phyloP scores from a whole-genome alignment of 2,329 filamentous ascomycete genomes.

The Amylocarpus encephaloides region DNA sequence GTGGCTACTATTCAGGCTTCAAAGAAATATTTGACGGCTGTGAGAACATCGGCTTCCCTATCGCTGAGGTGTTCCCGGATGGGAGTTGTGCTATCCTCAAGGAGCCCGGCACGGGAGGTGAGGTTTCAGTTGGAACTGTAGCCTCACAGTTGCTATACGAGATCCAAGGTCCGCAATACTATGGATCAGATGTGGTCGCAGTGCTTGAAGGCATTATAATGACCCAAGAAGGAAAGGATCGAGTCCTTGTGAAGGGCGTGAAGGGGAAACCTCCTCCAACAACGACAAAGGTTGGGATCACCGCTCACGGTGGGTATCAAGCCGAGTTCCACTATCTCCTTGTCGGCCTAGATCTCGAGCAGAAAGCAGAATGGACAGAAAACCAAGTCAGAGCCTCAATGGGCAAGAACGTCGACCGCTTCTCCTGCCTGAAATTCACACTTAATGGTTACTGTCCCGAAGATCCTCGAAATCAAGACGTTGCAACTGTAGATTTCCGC shows the following conservation, averaged over 20 bases:
- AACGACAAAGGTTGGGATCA: conserved; percentile 39
- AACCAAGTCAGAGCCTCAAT: conserved; percentile 35
- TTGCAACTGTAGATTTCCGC: conserved; percentile 43
- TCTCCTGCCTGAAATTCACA: conserved; percentile 33
- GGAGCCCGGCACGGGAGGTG: conserved; percentile 36
- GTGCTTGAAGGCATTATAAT: conserved; percentile 40
- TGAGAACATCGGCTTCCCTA: conserved; percentile 40
- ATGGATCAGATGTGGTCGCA: conserved; percentile 31
- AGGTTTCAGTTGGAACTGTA: conserved; percentile 44
- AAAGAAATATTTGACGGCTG: conserved; percentile 29
- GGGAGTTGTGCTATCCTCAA: conserved; percentile 41
- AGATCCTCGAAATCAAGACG: conserved; percentile 39
- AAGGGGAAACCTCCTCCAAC: conserved; percentile 32
- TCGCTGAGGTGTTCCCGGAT: conserved; percentile 38
- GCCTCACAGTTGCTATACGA: conserved; percentile 38
- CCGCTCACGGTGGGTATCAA: conserved; percentile 39
- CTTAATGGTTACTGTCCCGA: conserved; percentile 34
- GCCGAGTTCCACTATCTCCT: conserved; percentile 41
- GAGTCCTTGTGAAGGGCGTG: conserved; percentile 35
- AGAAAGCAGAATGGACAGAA: conserved; percentile 40
- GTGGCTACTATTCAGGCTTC: conserved; percentile 23
- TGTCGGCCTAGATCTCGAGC: conserved; percentile 37
- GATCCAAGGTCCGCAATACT: conserved; percentile 35
- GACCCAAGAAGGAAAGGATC: conserved; percentile 42
- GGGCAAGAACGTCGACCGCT: conserved; percentile 28